A percentile compares a stretch with the other conserved stretches of the same genome.
phyloP scores from a whole-genome alignment of 768 basidiomycete genomes.

The Suillus sp. region DNA sequence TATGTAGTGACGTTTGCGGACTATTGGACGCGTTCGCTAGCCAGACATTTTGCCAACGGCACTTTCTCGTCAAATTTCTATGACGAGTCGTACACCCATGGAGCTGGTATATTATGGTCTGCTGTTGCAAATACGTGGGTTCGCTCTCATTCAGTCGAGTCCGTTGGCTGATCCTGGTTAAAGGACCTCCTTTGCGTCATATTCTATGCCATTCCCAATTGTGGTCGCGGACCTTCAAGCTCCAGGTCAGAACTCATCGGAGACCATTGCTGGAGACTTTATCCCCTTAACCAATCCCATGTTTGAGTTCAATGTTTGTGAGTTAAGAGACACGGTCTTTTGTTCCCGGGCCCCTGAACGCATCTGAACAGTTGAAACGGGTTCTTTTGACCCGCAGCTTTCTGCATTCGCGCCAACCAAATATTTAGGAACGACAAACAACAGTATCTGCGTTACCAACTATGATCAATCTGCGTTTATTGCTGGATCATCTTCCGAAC shows the following conservation, averaged over 20 bases:
- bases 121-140: constrained; percentile 36
- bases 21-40: constrained; percentile 28
- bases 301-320: constrained; percentile 40
- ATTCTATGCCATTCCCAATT: constrained; percentile 44
- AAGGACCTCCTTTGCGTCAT: constrained; percentile 36
- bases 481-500: constrained; percentile 42
- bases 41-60: constrained; percentile 43
- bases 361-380: constrained; percentile 37
- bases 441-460: constrained; percentile 34
- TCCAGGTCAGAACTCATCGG: constrained; percentile 28
- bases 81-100: constrained; percentile 33
- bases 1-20: constrained; percentile 35
- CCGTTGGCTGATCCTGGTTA: constrained; percentile 6
- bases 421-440: constrained; percentile 44
- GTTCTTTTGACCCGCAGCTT: constrained; percentile 44
- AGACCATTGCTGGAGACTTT: constrained; percentile 21
- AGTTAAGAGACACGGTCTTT: constrained; percentile 14
- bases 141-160: neutral
- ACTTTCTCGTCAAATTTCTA: constrained; percentile 36
- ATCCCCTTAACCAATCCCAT: constrained; percentile 36
- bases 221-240: constrained; percentile 32
- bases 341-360: neutral
- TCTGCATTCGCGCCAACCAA: constrained; percentile 49
- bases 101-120: constrained; percentile 39
- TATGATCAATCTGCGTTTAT: constrained; percentile 40